A percentile compares a stretch with the other conserved stretches of the same genome.
phyloP scores from a whole-genome alignment of 1,139 yeast species.

The Petasospora rhodanensis region DNA sequence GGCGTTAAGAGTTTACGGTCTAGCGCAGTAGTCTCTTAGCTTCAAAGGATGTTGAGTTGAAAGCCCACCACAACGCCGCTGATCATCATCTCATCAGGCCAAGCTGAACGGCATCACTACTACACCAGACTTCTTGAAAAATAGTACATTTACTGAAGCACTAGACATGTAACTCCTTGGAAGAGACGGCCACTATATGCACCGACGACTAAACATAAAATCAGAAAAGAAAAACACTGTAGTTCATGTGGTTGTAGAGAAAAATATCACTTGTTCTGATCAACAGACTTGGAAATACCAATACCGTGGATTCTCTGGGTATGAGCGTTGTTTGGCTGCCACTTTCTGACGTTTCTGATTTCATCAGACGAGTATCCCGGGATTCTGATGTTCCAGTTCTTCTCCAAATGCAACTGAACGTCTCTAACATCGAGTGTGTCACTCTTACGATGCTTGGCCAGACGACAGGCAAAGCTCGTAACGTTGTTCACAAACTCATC shows the following conservation, averaged over 20 bases:
- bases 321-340: slow-evolving; percentile 71
- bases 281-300: slow-evolving; percentile 27
- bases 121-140: too few relatives aligned
- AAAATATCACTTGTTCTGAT: slow-evolving; percentile 23
- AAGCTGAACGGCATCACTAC: too few relatives aligned
- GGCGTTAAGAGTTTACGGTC: too few relatives aligned
- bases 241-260: too few relatives aligned
- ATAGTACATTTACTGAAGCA: too few relatives aligned
- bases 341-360: slow-evolving; percentile 75
- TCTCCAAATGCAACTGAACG: slow-evolving; percentile 85
- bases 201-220: not conserved
- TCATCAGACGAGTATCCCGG: slow-evolving; percentile 95
- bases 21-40: too few relatives aligned
- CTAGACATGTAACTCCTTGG: not conserved
- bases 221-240: not conserved
- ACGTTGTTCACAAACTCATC: slow-evolving; percentile 93
- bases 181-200: not conserved
- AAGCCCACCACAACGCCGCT: too few relatives aligned
- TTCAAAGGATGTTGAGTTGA: too few relatives aligned
- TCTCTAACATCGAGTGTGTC: slow-evolving; percentile 85
- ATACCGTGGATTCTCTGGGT: slow-evolving; percentile 68
- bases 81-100: too few relatives aligned
- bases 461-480: slow-evolving; percentile 86
- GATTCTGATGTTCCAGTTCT: slow-evolving; percentile 91
- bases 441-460: slow-evolving; percentile 93